Evolutionary conservation across 345 rosid genomes (phyloP), one percentile per base, ranked within the genome.

Genomic region (Viola odorata): DNA sequence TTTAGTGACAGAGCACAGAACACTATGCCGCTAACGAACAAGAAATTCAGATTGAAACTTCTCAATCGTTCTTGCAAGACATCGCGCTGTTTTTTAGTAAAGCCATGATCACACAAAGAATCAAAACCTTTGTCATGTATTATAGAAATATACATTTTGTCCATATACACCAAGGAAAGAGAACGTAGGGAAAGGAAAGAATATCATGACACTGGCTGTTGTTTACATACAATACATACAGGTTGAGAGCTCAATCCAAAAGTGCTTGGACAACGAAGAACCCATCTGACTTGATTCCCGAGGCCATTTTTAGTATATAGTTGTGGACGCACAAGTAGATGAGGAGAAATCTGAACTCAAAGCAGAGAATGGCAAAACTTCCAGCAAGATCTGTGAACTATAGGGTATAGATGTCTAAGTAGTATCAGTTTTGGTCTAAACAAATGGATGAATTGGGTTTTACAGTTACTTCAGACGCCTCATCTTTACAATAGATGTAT

Each of bases 201-300:
- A 36, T 23, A 45, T 3, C 44, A 44, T 45, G 23, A 32, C 49
- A 61, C 40, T n/a, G 39, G 10, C 68, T 13, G n/a, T 12, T 12
- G 14, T 23, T 66, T 41, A 15, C 61, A 47, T 14, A 57, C 10
- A 51, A 62, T n/a, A n/a, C n/a, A 14, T 55, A 66, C 65, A 50
- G 23, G 57, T 58, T 50, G 64, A 44, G 37, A 11, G 41, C 57
- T 38, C 38, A 62, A 55, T 15, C 40, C 63, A 57, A 3, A 41
- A 16, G 42, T 53, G 50, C 36, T 12, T 16, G 41, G 64, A 41
- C 37, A 65, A 72, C 17, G 52, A 72, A 64, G 67, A 72, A 63
- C 70, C 71, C 54, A 12, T 69, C 50, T 57, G 53, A 65, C 61
- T 49, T 13, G 32, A 49, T 70, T 67, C 50, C 67, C 55, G 68